These are phyloP conservation scores for Skeletonema grethae DNA, from an alignment of 108 stramenopile species.

Conservation along the genomic window DNA sequence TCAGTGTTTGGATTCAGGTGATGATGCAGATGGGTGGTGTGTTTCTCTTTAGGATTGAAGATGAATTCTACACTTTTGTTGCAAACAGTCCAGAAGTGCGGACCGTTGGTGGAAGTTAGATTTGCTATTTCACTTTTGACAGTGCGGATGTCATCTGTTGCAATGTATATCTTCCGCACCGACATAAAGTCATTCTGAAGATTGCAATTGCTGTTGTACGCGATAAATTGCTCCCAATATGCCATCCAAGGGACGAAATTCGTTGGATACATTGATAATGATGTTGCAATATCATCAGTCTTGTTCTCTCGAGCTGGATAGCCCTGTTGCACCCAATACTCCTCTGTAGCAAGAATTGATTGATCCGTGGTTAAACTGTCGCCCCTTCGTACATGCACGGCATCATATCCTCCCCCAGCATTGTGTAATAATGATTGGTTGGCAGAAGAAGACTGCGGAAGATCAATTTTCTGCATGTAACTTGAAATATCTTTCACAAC, in stretches of 20 bases:
- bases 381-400: constrained; percentile 1
- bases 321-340: not conserved
- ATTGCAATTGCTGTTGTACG: constrained; percentile 1
- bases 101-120: not conserved
- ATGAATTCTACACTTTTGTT: constrained; percentile 4
- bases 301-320: not conserved
- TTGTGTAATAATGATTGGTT: not conserved
- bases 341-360: constrained; percentile 1
- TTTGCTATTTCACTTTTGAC: not conserved
- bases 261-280: constrained; percentile 3
- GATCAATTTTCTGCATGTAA: not conserved
- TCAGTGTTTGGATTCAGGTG: not conserved
- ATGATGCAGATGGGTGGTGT: not conserved
- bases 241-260: not conserved
- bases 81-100: constrained; percentile 2
- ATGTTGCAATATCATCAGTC: not conserved
- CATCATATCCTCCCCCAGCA: constrained; percentile 2
- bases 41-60: not conserved
- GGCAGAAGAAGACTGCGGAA: not conserved
- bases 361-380: not conserved
- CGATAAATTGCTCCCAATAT: not conserved
- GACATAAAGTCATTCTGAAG: not conserved
- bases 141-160: not conserved
- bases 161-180: not conserved
- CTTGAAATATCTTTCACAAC: constrained; percentile 1